A percentile compares a stretch with the other conserved stretches of the same genome.
Conservation (phyloP, 345 rosid species). For the Theobroma cacao region DNA sequence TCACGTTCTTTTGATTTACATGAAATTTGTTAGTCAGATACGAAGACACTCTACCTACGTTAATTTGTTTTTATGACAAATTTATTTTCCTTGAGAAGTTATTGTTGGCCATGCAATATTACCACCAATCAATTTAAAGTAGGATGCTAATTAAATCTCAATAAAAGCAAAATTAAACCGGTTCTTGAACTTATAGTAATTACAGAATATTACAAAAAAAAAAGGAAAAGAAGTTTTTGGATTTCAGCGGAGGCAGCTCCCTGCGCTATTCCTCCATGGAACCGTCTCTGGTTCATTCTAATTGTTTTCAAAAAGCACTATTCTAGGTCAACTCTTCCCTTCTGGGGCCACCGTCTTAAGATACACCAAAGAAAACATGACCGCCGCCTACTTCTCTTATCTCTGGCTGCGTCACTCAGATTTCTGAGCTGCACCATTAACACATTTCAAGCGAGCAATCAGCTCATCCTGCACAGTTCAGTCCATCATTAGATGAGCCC, state of each 20-base stretch:
- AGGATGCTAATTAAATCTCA: not conserved
- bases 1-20: too few species aligned
- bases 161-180: not conserved
- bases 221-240: not conserved
- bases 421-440: constrained; percentile 27
- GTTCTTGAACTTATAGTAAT: not conserved
- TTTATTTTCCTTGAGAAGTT: too few species aligned
- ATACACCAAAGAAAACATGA: constrained; percentile 15
- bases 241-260: not conserved
- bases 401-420: not conserved
- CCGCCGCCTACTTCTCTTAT: constrained; percentile 12
- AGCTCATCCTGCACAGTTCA: constrained; percentile 75
- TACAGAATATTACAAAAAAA: not conserved
- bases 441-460: constrained; percentile 65
- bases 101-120: not conserved
- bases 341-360: not conserved
- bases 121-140: not conserved
- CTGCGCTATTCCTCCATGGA: not conserved
- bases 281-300: not conserved
- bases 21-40: too few species aligned
- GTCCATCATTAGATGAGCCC: not conserved
- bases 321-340: not conserved
- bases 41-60: too few species aligned
- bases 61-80: too few species aligned
- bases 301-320: constrained; percentile 1